Percentiles rank a stretch among this genome's conserved stretches.
Evolutionary conservation across 2,329 filamentous ascomycete genomes (phyloP).

Genomic region (Chaetomium globosum): DNA sequence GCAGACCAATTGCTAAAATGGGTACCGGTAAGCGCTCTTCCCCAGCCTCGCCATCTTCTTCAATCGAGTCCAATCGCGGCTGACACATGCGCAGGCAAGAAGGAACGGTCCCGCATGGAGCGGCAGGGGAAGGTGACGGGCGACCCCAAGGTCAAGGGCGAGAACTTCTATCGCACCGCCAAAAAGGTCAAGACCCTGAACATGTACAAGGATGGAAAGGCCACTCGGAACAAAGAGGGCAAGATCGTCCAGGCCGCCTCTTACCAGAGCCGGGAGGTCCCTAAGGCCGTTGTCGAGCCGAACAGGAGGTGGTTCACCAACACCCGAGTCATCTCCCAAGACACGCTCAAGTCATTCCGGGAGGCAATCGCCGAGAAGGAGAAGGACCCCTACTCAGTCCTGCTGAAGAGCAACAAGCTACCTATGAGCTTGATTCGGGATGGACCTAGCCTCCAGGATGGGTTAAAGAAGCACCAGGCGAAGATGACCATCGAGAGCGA

Average conservation of each 20-base stretch:
- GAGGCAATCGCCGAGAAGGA: constrained; percentile 90
- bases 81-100: constrained; percentile 67
- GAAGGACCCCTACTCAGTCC: constrained; percentile 81
- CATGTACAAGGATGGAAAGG: constrained; percentile 85
- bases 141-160: constrained; percentile 92
- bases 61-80: constrained; percentile 35
- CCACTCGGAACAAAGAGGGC: constrained; percentile 78
- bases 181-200: constrained; percentile 89
- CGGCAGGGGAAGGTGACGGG: constrained; percentile 89
- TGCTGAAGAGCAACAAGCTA: constrained; percentile 96
- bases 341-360: constrained; percentile 82
- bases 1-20: constrained; percentile 33
- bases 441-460: constrained; percentile 63
- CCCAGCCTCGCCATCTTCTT: background rate
- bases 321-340: constrained; percentile 84
- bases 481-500: constrained; percentile 86
- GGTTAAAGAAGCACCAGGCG: constrained; percentile 86
- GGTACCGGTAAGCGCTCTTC: constrained; percentile 33
- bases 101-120: constrained; percentile 79
- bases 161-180: constrained; percentile 93
- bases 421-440: constrained; percentile 94
- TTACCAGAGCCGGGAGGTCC: constrained; percentile 72
- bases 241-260: constrained; percentile 69
- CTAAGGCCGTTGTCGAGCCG: constrained; percentile 85
- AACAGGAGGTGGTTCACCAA: constrained; percentile 99